Conservation (phyloP, 768 basidiomycete species). For the Lentinula raphanica region DNA sequence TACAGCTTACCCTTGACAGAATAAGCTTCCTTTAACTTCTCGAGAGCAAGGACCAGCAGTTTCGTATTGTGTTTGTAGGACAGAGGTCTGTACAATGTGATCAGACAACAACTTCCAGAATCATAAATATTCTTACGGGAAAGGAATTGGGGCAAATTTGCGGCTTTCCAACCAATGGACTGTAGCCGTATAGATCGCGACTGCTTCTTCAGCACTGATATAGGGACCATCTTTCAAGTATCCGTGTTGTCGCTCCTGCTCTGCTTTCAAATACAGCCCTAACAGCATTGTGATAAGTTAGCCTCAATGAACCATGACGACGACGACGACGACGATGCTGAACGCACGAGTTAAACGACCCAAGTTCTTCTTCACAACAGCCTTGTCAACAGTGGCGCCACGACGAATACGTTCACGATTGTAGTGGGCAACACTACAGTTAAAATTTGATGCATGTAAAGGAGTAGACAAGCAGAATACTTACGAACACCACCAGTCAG, state of each 20-base stretch:
- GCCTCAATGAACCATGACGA: no score
- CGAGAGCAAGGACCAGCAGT: constrained; percentile 89
- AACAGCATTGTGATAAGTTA: constrained; percentile 9
- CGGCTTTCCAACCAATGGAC: constrained; percentile 98
- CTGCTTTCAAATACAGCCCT: constrained; percentile 94
- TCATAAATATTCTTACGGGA: constrained; percentile 58
- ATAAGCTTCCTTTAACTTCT: constrained; percentile 98
- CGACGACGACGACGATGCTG: background rate
- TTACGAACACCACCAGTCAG: constrained; percentile 97
- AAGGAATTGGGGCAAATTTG: constrained; percentile 98
- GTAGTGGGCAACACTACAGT: constrained; percentile 82
- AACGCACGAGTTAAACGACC: constrained; percentile 87
- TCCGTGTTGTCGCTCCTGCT: constrained; percentile 97
- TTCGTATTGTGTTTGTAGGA: constrained; percentile 99
- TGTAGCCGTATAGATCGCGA: constrained; percentile 96
- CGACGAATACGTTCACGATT: constrained; percentile 96
- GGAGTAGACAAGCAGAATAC: constrained; percentile 19
- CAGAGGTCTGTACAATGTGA: constrained; percentile 53
- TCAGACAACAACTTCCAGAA: background rate
- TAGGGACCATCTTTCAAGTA: constrained; percentile 99
- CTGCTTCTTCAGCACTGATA: constrained; percentile 97
- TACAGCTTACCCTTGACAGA: constrained; percentile 71
- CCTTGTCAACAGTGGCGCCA: constrained; percentile 96
- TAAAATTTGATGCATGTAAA: constrained; percentile 3
- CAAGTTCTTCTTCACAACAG: constrained; percentile 98